Conservation (phyloP, 306 rosid genomes). For the Ormosia emarginata region DNA sequence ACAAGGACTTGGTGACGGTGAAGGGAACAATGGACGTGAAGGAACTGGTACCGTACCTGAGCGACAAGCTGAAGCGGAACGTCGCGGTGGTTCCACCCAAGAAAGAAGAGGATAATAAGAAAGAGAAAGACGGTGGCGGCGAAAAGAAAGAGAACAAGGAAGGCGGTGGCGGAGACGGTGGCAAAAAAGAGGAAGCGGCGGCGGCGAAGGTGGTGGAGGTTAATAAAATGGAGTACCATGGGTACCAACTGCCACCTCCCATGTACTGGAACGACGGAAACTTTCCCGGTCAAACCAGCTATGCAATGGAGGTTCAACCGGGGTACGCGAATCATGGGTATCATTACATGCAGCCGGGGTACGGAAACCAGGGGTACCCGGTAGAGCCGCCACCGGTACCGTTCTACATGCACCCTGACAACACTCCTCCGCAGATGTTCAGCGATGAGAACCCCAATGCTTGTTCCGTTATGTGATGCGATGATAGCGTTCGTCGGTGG, state of each 20-base stretch:
- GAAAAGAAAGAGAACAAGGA: slow-evolving; percentile 21
- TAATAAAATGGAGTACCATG: slow-evolving; percentile 57
- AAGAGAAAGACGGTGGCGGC: slow-evolving; percentile 32
- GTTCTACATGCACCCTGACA: slow-evolving; percentile 16
- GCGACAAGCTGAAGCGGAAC: slow-evolving; percentile 45
- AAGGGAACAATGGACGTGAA: slow-evolving; percentile 72
- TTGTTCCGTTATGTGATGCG: slow-evolving; percentile 78
- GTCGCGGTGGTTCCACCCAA: slow-evolving; percentile 67
- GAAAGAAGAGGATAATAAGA: slow-evolving; percentile 53
- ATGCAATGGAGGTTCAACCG: slow-evolving; percentile 29
- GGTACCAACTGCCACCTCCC: slow-evolving; percentile 31
- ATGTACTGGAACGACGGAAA: slow-evolving; percentile 45
- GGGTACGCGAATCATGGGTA: slow-evolving; percentile 2
- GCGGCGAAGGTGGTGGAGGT: slow-evolving; percentile 31
- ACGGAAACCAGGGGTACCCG: slow-evolving; percentile 27
- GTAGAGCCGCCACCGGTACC: slow-evolving; percentile 26
- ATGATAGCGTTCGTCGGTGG: too few relatives aligned
- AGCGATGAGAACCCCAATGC: slow-evolving; percentile 93
- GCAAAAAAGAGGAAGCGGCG: not conserved
- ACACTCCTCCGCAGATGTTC: slow-evolving; percentile 52
- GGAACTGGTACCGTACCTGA: slow-evolving; percentile 47
- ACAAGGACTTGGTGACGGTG: slow-evolving; percentile 67
- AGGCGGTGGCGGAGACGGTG: slow-evolving; percentile 23
- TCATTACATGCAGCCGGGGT: slow-evolving; percentile 8
- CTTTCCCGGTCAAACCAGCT: slow-evolving; percentile 49